Conservation (phyloP, 192 early-diverging fungal species). For the Coemansia sp. region DNA sequence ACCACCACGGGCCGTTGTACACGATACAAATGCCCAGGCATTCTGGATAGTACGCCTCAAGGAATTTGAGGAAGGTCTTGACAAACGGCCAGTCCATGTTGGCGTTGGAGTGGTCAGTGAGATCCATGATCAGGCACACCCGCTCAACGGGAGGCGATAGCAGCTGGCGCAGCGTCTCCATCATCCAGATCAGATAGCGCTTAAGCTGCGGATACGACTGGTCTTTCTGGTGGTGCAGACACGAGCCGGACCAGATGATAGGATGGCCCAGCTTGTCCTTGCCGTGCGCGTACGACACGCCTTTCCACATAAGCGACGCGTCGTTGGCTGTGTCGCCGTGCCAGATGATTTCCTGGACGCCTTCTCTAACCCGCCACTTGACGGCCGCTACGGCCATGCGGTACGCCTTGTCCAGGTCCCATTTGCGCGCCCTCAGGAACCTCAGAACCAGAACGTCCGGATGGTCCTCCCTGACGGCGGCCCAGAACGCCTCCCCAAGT, state of each 20-base stretch:
- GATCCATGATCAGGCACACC: conserved; percentile 74
- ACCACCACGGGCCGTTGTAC: conserved; percentile 91
- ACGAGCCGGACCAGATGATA: conserved; percentile 58
- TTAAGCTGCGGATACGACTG: conserved; percentile 67
- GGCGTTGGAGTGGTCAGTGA: conserved; percentile 69
- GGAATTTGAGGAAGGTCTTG: conserved; percentile 78
- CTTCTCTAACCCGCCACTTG: conserved; percentile 71
- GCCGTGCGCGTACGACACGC: conserved; percentile 62
- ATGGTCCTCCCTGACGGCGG: conserved; percentile 63
- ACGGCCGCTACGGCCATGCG: conserved; percentile 70
- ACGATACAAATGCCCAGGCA: conserved; percentile 78
- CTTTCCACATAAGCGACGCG: conserved; percentile 55
- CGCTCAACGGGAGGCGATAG: conserved; percentile 68
- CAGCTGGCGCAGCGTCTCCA: conserved; percentile 71
- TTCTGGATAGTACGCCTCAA: conserved; percentile 92
- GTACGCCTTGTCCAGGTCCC: conserved; percentile 75
- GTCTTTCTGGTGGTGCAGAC: conserved; percentile 61
- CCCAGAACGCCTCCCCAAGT: conserved; percentile 64
- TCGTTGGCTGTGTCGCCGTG: conserved; percentile 62
- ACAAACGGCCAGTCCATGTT: conserved; percentile 84
- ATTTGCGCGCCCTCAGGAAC: conserved; percentile 87
- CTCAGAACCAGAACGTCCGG: conserved; percentile 73
- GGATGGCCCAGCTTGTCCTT: conserved; percentile 61
- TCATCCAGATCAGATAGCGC: conserved; percentile 67
- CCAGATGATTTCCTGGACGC: conserved; percentile 61